Conservation (phyloP, 2,329 filamentous ascomycete species). For the Claviceps sp. region DNA sequence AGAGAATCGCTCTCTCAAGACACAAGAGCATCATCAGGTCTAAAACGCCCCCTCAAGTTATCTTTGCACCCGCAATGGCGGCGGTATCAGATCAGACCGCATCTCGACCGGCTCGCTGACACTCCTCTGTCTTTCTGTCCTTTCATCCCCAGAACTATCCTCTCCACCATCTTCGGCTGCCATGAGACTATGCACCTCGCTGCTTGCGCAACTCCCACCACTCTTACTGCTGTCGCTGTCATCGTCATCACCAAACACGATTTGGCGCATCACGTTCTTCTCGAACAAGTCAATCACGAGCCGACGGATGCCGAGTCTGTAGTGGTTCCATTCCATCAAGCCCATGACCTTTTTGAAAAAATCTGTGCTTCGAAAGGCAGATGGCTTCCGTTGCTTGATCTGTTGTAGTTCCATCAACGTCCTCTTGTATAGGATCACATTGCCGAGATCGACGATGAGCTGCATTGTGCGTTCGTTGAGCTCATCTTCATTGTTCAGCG, state of each 20-base stretch:
- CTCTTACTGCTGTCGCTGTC: conserved; percentile 56
- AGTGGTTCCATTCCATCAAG: conserved; percentile 79
- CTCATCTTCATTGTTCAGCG: conserved; percentile 45
- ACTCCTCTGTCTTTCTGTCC: conserved; percentile 45
- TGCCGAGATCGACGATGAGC: conserved; percentile 76
- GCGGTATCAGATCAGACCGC: conserved; percentile 19
- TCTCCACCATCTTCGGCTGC: conserved; percentile 39
- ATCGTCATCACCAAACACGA: conserved; percentile 59
- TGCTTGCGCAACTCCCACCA: conserved; percentile 24
- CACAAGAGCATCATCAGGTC: no score
- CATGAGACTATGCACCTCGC: conserved; percentile 11
- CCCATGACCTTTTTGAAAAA: conserved; percentile 79
- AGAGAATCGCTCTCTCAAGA: neutral
- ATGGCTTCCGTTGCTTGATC: conserved; percentile 61
- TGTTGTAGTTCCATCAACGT: conserved; percentile 70
- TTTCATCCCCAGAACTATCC: conserved; percentile 35
- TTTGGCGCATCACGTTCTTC: conserved; percentile 69
- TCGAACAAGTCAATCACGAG: conserved; percentile 93
- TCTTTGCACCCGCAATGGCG: conserved; percentile 19
- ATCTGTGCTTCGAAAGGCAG: conserved; percentile 59
- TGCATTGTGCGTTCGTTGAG: conserved; percentile 72
- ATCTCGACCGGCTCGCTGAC: conserved; percentile 29
- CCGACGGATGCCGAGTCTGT: conserved; percentile 70
- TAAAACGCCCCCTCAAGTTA: conserved; percentile 6
- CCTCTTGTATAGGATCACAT: conserved; percentile 83